Conservation (phyloP, 177 flowering plant genomes). For the Vitis hybrid region DNA sequence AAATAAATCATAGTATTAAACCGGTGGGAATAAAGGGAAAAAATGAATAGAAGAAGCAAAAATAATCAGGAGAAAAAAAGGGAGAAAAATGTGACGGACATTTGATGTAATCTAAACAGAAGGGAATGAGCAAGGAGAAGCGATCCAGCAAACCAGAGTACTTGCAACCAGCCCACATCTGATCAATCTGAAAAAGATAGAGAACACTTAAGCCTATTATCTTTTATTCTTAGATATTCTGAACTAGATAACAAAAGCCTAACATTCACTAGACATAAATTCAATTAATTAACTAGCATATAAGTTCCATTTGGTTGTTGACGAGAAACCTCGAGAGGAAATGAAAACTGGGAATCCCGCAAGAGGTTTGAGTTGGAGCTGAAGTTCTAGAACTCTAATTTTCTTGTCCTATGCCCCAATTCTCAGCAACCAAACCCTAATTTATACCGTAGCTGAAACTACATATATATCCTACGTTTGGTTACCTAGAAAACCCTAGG, state of each 20-base stretch:
- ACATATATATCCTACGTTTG: neutral
- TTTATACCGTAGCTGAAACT: neutral
- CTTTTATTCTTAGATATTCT: neutral
- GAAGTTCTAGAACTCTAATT: too few relatives aligned
- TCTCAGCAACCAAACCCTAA: conserved; percentile 9
- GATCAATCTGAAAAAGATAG: conserved; percentile 57
- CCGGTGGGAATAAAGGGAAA: neutral
- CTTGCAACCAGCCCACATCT: conserved; percentile 81
- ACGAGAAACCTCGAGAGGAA: too few relatives aligned
- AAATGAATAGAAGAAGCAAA: neutral
- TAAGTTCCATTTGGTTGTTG: too few relatives aligned
- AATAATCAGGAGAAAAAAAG: neutral
- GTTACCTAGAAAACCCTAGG: neutral
- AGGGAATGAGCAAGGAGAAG: conserved; percentile 73
- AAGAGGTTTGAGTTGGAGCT: too few relatives aligned
- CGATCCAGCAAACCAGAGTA: conserved; percentile 58
- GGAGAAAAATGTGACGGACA: conserved; percentile 40
- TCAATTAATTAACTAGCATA: too few relatives aligned
- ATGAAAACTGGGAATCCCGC: too few relatives aligned
- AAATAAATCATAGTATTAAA: neutral
- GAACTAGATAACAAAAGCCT: too few relatives aligned
- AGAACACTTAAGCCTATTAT: neutral
- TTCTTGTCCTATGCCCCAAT: too few relatives aligned
- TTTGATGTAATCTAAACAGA: conserved; percentile 71
- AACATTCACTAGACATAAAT: too few relatives aligned